phyloP scores from a whole-genome alignment of 2,329 filamentous ascomycete genomes.

The Ophiostoma australiae region DNA sequence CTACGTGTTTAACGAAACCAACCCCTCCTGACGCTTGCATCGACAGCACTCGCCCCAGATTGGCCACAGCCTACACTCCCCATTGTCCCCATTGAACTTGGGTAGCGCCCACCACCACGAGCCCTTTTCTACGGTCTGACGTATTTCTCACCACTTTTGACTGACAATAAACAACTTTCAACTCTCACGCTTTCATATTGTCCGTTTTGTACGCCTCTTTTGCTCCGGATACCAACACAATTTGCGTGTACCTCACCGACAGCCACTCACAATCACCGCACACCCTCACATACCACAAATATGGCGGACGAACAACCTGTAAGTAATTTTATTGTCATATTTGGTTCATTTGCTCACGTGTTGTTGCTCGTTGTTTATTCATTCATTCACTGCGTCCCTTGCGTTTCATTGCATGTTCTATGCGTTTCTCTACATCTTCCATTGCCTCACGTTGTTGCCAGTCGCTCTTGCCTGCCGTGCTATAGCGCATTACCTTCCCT shows the following conservation, averaged over 20 bases:
- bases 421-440: slow-evolving; percentile 9
- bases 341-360: neutral
- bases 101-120: slow-evolving; percentile 2
- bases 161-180: neutral
- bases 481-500: slow-evolving; percentile 5
- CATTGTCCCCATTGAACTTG: slow-evolving; percentile 15
- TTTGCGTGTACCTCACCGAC: neutral
- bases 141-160: slow-evolving; percentile 4
- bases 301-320: slow-evolving; percentile 22
- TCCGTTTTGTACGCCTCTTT: neutral
- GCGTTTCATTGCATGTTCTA: slow-evolving; percentile 7
- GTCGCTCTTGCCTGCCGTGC: slow-evolving; percentile 7
- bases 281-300: slow-evolving; percentile 11
- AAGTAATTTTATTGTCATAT: neutral
- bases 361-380: neutral
- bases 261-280: neutral
- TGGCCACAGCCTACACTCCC: slow-evolving; percentile 11
- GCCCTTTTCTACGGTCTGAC: neutral
- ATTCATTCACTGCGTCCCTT: neutral
- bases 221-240: neutral
- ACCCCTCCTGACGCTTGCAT: slow-evolving; percentile 13
- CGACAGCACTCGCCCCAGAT: slow-evolving; percentile 16
- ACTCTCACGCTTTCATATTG: neutral
- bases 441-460: neutral
- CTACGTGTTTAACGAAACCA: neutral